Conservation (phyloP, 2,329 filamentous ascomycete species). For the Pseudogymnoascus sp. region DNA sequence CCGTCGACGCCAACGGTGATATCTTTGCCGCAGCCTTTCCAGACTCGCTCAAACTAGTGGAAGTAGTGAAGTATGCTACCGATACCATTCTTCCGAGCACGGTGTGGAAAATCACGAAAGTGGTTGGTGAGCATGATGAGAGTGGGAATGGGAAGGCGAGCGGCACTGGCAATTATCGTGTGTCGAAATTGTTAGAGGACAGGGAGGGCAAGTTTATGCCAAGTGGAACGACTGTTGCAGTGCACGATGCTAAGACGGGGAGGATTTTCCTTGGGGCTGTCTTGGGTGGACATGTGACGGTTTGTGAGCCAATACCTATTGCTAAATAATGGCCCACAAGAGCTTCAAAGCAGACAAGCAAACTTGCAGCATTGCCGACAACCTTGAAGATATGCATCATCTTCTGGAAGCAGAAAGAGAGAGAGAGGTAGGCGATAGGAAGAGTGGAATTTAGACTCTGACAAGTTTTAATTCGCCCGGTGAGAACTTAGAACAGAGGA, state of each 20-base stretch:
- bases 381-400: background rate
- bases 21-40: conserved; percentile 29
- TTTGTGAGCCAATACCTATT: conserved; percentile 15
- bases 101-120: conserved; percentile 22
- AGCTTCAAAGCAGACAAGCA: background rate
- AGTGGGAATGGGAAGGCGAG: conserved; percentile 6
- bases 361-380: background rate
- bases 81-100: conserved; percentile 17
- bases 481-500: background rate
- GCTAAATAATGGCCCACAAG: background rate
- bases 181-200: conserved; percentile 30
- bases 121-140: conserved; percentile 10
- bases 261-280: conserved; percentile 26
- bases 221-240: conserved; percentile 20
- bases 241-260: conserved; percentile 28
- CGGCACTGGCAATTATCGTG: conserved; percentile 15
- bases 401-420: background rate
- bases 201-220: conserved; percentile 23
- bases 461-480: background rate
- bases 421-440: background rate
- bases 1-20: conserved; percentile 29
- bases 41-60: conserved; percentile 17
- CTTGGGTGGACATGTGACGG: conserved; percentile 19
- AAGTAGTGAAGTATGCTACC: conserved; percentile 21
- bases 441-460: too few species aligned